Evolutionary conservation across 2,329 filamentous ascomycete species (phyloP).

Genomic region (Stachybotrys chartarum): DNA sequence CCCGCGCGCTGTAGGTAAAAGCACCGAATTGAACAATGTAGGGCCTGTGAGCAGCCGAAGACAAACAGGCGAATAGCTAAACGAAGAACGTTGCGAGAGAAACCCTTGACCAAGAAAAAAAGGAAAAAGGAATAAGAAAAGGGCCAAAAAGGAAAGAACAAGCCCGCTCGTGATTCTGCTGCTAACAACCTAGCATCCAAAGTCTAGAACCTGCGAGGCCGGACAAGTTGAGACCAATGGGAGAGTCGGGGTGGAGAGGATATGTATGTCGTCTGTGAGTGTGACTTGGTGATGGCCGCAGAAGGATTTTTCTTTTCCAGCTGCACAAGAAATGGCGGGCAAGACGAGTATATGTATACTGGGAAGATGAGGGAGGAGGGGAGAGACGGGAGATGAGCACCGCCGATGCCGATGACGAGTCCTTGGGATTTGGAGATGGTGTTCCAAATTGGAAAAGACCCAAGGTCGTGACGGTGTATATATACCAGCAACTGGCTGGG

Average conservation of each 20-base stretch:
- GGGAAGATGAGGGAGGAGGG: neutral
- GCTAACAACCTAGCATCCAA: neutral
- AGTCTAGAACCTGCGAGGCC: neutral
- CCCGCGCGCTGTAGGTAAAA: neutral
- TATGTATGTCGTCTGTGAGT: neutral
- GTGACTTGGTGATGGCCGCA: neutral
- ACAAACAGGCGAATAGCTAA: too few relatives aligned
- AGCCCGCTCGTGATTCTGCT: neutral
- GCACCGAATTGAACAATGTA: neutral
- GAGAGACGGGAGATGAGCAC: neutral
- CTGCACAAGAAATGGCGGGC: too few relatives aligned
- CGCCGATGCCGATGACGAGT: neutral
- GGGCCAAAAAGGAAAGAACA: neutral
- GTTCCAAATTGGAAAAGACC: neutral
- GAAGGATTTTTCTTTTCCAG: neutral
- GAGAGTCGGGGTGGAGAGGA: neutral
- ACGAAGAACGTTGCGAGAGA: too few relatives aligned
- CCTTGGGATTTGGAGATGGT: neutral
- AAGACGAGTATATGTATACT: too few relatives aligned
- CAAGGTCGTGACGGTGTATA: neutral
- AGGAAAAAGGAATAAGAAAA: neutral
- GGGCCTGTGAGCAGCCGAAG: too few relatives aligned
- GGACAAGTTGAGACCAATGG: neutral
- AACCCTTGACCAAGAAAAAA: neutral
- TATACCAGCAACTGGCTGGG: neutral